Conservation (phyloP, 2,329 filamentous ascomycete genomes). For the Xylariaceae sp. region DNA sequence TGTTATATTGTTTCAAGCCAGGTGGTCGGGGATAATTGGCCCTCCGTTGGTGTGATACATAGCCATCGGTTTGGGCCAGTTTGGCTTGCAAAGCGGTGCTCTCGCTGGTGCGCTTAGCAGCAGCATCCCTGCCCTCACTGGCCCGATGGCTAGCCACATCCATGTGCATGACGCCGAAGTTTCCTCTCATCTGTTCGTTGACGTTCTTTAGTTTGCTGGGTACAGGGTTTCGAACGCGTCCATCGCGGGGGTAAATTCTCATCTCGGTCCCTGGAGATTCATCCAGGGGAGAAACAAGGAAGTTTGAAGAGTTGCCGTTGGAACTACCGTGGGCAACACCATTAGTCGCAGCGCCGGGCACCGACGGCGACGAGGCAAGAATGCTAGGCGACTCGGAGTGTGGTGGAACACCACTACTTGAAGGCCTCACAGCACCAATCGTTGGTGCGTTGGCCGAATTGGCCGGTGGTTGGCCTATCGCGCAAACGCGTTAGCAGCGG, state of each 20-base stretch:
- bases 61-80: slow-evolving; percentile 49
- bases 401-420: slow-evolving; percentile 20
- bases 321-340: slow-evolving; percentile 23
- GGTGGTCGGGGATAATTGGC: slow-evolving; percentile 32
- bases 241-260: slow-evolving; percentile 38
- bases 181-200: slow-evolving; percentile 51
- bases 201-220: slow-evolving; percentile 59
- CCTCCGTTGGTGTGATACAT: slow-evolving; percentile 45
- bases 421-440: slow-evolving; percentile 17
- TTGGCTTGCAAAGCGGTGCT: slow-evolving; percentile 54
- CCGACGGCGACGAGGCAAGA: slow-evolving; percentile 21
- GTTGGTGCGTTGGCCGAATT: slow-evolving; percentile 26
- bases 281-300: slow-evolving; percentile 18
- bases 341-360: slow-evolving; percentile 19
- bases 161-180: slow-evolving; percentile 61
- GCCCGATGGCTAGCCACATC: slow-evolving; percentile 42
- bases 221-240: slow-evolving; percentile 52
- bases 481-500: slow-evolving; percentile 20
- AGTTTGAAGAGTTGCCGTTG: slow-evolving; percentile 14
- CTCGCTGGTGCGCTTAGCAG: slow-evolving; percentile 58
- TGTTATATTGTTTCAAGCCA: slow-evolving; percentile 28
- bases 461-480: slow-evolving; percentile 28
- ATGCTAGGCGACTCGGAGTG: slow-evolving; percentile 25
- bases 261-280: slow-evolving; percentile 24
- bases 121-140: slow-evolving; percentile 45